Conservation (phyloP, 208 protist genomes). For the Sergeia podlipaevii region DNA sequence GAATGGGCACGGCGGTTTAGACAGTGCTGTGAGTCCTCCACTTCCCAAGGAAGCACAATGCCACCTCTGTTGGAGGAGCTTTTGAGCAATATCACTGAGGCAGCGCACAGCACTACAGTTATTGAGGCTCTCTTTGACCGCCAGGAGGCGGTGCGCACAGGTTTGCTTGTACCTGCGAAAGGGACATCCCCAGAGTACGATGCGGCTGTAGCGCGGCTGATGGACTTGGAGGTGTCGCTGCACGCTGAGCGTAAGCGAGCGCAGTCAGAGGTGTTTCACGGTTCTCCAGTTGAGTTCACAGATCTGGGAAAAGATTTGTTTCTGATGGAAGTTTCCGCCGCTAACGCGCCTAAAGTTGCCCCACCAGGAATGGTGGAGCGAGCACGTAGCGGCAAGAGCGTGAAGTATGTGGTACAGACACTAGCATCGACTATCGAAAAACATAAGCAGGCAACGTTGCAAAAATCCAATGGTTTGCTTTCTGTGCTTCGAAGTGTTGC, state of each 20-base stretch:
- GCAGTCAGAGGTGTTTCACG: slow-evolving; percentile 47
- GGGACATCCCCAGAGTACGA: slow-evolving; percentile 68
- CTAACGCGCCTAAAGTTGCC: slow-evolving; percentile 35
- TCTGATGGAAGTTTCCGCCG: slow-evolving; percentile 71
- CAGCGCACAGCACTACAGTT: slow-evolving; percentile 23
- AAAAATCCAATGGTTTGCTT: slow-evolving; percentile 57
- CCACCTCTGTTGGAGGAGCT: slow-evolving; percentile 65
- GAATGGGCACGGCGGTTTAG: slow-evolving; percentile 40
- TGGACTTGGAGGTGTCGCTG: slow-evolving; percentile 42
- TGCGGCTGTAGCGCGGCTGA: slow-evolving; percentile 29
- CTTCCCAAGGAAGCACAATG: background rate
- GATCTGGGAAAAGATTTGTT: slow-evolving; percentile 86
- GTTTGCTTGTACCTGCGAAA: slow-evolving; percentile 56
- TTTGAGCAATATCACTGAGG: slow-evolving; percentile 26
- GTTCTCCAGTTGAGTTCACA: slow-evolving; percentile 43
- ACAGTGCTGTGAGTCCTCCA: background rate
- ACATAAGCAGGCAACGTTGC: slow-evolving; percentile 54
- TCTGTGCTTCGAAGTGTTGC: slow-evolving; percentile 63
- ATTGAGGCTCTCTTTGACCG: slow-evolving; percentile 75
- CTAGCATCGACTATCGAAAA: slow-evolving; percentile 38
- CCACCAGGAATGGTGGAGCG: slow-evolving; percentile 63
- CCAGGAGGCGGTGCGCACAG: slow-evolving; percentile 27
- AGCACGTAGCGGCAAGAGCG: slow-evolving; percentile 52
- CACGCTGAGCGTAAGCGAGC: slow-evolving; percentile 32
- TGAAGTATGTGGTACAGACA: slow-evolving; percentile 60